These are phyloP conservation scores for Pulicaria dysenterica DNA, from an alignment of 129 eudicot genomes.

Conservation along the genomic window DNA sequence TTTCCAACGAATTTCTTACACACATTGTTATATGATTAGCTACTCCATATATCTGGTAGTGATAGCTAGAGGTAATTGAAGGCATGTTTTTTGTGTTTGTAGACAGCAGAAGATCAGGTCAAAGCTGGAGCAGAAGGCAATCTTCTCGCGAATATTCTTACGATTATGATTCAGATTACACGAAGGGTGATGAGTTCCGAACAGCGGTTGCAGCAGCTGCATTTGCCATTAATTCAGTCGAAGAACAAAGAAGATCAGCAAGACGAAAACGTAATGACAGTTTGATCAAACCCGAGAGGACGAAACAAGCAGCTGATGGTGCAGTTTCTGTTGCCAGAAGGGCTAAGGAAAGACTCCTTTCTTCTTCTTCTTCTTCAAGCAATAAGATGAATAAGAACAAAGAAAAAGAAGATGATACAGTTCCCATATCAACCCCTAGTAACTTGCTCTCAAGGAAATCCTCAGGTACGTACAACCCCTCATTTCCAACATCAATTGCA, in stretches of 20 bases:
- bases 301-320: conserved; percentile 38
- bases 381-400: conserved; percentile 36
- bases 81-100: conserved; percentile 13
- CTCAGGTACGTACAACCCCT: conserved; percentile 39
- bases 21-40: too few species aligned
- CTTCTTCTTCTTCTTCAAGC: conserved; percentile 33
- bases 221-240: conserved; percentile 58
- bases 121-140: conserved; percentile 66
- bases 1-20: background rate
- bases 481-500: background rate
- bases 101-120: conserved; percentile 60
- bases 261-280: conserved; percentile 21
- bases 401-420: conserved; percentile 34
- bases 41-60: too few species aligned
- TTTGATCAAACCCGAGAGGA: conserved; percentile 26
- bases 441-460: conserved; percentile 31
- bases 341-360: conserved; percentile 33
- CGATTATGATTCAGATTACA: conserved; percentile 43
- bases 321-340: conserved; percentile 32
- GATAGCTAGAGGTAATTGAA: background rate
- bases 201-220: conserved; percentile 94
- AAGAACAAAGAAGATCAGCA: conserved; percentile 38
- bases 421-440: conserved; percentile 32
- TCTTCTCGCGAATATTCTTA: conserved; percentile 52
- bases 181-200: conserved; percentile 51